Evolutionary conservation across 208 protist species (phyloP).

Genomic region (Kentomonas sorsogonicus): DNA sequence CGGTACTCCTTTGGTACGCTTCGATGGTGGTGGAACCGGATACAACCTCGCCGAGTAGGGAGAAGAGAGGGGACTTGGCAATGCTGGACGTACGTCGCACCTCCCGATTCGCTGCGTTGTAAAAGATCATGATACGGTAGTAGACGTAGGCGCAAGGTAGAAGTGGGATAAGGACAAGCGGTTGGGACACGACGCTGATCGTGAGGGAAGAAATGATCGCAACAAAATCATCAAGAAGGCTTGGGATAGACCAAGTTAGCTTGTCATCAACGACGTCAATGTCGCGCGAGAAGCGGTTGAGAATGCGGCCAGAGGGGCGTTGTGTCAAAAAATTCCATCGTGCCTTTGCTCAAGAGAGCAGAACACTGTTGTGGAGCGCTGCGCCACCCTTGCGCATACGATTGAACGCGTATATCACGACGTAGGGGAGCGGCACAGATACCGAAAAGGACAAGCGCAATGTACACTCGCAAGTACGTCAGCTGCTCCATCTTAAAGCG

Average conservation of each 20-base stretch:
- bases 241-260: slow-evolving; percentile 43
- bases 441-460: slow-evolving; percentile 25
- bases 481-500: slow-evolving; percentile 11
- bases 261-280: slow-evolving; percentile 69
- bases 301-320: slow-evolving; percentile 90
- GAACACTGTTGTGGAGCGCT: slow-evolving; percentile 36
- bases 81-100: background rate
- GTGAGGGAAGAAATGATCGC: slow-evolving; percentile 33
- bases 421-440: slow-evolving; percentile 22
- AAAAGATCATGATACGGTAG: slow-evolving; percentile 55
- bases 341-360: slow-evolving; percentile 43
- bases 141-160: slow-evolving; percentile 66
- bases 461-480: slow-evolving; percentile 40
- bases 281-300: slow-evolving; percentile 95
- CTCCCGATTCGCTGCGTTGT: slow-evolving; percentile 17
- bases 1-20: no score
- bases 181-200: slow-evolving; percentile 32
- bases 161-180: slow-evolving; percentile 34
- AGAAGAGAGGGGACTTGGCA: no score
- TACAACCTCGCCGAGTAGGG: no score
- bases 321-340: slow-evolving; percentile 93
- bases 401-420: slow-evolving; percentile 21
- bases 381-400: slow-evolving; percentile 21
- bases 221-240: slow-evolving; percentile 37
- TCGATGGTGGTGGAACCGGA: no score